These are phyloP conservation scores for Penicillium freii DNA, from an alignment of 2,329 filamentous ascomycete species.

Conservation along the genomic window DNA sequence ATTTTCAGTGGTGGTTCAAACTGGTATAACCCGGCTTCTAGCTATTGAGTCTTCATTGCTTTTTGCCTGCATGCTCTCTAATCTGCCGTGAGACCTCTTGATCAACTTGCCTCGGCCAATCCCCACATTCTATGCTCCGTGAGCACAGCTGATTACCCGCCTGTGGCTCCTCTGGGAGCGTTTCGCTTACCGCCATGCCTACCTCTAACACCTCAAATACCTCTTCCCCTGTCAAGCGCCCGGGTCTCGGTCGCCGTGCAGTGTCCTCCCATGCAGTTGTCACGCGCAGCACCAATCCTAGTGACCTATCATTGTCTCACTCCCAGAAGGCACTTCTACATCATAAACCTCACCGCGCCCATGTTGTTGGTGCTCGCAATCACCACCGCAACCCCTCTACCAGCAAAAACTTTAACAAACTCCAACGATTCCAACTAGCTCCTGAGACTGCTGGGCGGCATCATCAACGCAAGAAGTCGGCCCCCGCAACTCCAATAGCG, in stretches of 20 bases:
- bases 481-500: conserved; percentile 43
- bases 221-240: conserved; percentile 42
- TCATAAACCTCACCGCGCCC: conserved; percentile 42
- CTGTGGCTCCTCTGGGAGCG: conserved; percentile 16
- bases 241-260: conserved; percentile 40
- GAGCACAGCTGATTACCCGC: conserved; percentile 22
- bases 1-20: not conserved
- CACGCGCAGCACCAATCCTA: conserved; percentile 34
- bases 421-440: conserved; percentile 39
- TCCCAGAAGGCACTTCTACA: conserved; percentile 33
- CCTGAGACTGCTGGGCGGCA: conserved; percentile 34
- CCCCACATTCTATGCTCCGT: conserved; percentile 25
- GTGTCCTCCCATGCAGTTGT: conserved; percentile 43
- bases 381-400: conserved; percentile 46
- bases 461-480: conserved; percentile 49
- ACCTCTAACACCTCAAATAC: conserved; percentile 25
- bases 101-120: conserved; percentile 24
- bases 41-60: conserved; percentile 21
- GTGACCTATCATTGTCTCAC: conserved; percentile 34
- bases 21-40: conserved; percentile 11
- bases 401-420: conserved; percentile 46
- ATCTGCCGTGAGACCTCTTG: conserved; percentile 26
- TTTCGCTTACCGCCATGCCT: conserved; percentile 24
- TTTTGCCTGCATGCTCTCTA: conserved; percentile 25
- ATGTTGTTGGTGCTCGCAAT: conserved; percentile 42